Evolutionary conservation across 352 stramenopile genomes (phyloP).

Genomic region (Phytophthora sojae): DNA sequence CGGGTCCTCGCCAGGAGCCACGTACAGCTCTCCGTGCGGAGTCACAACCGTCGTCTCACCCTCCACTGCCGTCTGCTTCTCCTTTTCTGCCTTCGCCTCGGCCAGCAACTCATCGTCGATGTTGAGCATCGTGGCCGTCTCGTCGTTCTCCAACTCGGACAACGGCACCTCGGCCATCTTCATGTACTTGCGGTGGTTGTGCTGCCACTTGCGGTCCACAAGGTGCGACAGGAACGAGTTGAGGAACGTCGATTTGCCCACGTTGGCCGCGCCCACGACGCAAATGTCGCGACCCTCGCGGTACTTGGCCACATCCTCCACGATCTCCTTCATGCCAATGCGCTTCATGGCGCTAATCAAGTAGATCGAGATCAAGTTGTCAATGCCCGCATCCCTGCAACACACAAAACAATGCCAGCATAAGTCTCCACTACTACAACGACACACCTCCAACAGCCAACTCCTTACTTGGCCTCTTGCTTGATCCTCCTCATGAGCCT

Average conservation of each 20-base stretch:
- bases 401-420: background rate
- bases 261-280: constrained; percentile 92
- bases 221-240: constrained; percentile 91
- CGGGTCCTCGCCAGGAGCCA: constrained; percentile 63
- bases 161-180: constrained; percentile 69
- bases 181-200: constrained; percentile 90
- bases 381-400: constrained; percentile 67
- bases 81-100: constrained; percentile 18
- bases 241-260: constrained; percentile 93
- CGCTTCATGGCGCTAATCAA: constrained; percentile 88
- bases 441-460: background rate
- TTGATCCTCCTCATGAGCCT: constrained; percentile 86
- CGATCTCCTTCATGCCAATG: constrained; percentile 88
- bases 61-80: constrained; percentile 15
- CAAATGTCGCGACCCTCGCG: constrained; percentile 88
- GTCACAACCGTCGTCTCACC: constrained; percentile 28
- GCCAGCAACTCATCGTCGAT: constrained; percentile 53
- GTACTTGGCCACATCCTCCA: constrained; percentile 81
- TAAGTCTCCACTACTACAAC: constrained; percentile 3
- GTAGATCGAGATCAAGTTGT: constrained; percentile 84
- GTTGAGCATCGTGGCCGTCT: constrained; percentile 61
- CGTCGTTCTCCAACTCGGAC: constrained; percentile 57
- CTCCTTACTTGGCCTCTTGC: constrained; percentile 69
- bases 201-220: constrained; percentile 84
- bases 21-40: constrained; percentile 49